Base-by-base conservation (phyloP, 208 protist species). In the Trypanosoma theileri region DNA sequence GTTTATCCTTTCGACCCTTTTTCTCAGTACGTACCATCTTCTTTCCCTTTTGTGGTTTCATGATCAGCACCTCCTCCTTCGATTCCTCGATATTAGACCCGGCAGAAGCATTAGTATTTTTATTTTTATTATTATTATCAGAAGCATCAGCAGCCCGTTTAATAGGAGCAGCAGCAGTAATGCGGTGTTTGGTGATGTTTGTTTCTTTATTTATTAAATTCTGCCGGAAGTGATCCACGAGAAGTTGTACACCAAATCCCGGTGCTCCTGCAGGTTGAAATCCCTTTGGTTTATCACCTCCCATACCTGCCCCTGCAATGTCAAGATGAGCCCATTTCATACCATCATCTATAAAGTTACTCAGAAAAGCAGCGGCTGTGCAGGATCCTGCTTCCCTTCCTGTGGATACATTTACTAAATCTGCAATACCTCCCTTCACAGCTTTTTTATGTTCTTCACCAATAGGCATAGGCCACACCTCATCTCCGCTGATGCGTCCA, bases 381-480 rank as follows among this genome's bases (percentile, higher is more conserved):
- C 88, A 93, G 17, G 85, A 83, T 42, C 91, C 91, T 13, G 67
- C 91, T 61, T 84, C 54, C 13, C 82, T 74, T 4, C 80, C 84
- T 0, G 69, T 68, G 3, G 85, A 73, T 0, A 74, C 48, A 64
- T 92, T 93, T 51, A 86, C 71, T 53, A 93, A 55, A 66, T 96
- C 91, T 0, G 85, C 85, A 12, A 92, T 61, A 45, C 76, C 73
- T 50, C 91, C 86, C 72, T 87, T 87, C 66, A 96, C 81, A 52
- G 77, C 61, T 31, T 86, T 69, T 42, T 66, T 58, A 76, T 94
- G 88, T 76, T 96, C 91, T 26, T 85, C 79, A 24, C 79, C 86
- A 26, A 94, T 77, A n/a, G 91, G 91, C 88, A 96, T 87, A 17
- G 86, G 88, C 91, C 91, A 96, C 66, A 94, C 6, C 84, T 89